phyloP scores from a whole-genome alignment of 208 protist genomes.

The Leishmania tropica region DNA sequence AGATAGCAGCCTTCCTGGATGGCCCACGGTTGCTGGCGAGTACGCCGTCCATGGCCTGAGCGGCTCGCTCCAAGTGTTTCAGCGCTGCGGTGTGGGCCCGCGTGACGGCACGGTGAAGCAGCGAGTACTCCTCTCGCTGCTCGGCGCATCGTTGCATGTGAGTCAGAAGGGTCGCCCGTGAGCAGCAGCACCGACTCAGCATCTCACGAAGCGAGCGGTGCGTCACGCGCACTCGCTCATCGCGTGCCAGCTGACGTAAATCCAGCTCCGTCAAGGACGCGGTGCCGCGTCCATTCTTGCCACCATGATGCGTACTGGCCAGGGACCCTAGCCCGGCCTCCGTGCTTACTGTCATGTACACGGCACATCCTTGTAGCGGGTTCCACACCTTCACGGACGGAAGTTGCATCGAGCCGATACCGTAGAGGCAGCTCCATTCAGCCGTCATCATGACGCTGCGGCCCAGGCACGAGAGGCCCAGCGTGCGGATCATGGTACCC shows the following conservation, averaged over 20 bases:
- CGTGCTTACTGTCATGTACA: conserved; percentile 22
- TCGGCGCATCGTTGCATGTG: conserved; percentile 3
- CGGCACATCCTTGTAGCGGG: conserved; percentile 38
- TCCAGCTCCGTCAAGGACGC: conserved; percentile 6
- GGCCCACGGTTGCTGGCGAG: not conserved
- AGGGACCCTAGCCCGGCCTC: conserved; percentile 9
- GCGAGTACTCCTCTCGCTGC: conserved; percentile 16
- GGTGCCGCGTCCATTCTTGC: not conserved
- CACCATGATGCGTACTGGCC: not conserved
- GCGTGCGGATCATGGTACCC: not conserved
- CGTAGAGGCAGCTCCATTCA: conserved; percentile 24
- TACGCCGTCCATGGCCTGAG: not conserved
- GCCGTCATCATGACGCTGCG: conserved; percentile 53
- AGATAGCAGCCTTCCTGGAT: not conserved
- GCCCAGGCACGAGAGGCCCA: conserved; percentile 64
- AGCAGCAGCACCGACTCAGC: conserved; percentile 1
- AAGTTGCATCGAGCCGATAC: not conserved
- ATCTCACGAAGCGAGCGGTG: conserved; percentile 5
- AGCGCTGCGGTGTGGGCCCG: conserved; percentile 12
- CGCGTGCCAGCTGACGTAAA: conserved; percentile 11
- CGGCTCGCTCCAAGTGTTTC: conserved; percentile 7
- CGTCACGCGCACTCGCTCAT: conserved; percentile 23
- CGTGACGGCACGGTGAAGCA: conserved; percentile 22
- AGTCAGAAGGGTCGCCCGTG: not conserved
- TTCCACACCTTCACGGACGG: conserved; percentile 40